Evolutionary conservation across 1,284 basidiomycete genomes (phyloP).

Genomic region (Gomphus sp.): DNA sequence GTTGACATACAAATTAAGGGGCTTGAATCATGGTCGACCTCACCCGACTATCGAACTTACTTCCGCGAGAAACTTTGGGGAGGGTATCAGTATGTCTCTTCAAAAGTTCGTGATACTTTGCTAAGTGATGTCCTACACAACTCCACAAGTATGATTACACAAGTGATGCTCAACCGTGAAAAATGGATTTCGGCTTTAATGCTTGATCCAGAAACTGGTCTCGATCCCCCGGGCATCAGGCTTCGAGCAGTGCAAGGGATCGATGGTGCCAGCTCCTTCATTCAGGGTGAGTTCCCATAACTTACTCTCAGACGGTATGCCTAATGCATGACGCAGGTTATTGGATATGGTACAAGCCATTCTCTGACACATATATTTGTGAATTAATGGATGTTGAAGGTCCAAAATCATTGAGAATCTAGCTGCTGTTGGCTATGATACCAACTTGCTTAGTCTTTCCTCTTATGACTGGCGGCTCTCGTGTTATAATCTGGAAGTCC

Average conservation of each 20-base stretch:
- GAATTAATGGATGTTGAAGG: constrained; percentile 29
- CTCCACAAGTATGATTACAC: constrained; percentile 67
- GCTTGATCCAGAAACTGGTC: constrained; percentile 85
- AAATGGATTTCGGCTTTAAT: constrained; percentile 87
- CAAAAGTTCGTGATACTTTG: neutral
- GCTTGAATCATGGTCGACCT: constrained; percentile 81
- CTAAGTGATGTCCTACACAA: constrained; percentile 11
- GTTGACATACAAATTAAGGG: constrained; percentile 31
- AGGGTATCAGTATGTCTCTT: constrained; percentile 34
- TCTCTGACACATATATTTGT: neutral
- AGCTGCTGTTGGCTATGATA: constrained; percentile 85
- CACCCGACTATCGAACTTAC: constrained; percentile 67
- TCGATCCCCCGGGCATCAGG: constrained; percentile 86
- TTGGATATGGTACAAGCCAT: constrained; percentile 75
- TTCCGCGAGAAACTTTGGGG: constrained; percentile 88
- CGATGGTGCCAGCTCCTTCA: constrained; percentile 86
- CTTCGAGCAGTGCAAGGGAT: constrained; percentile 89
- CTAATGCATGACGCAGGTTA: constrained; percentile 38
- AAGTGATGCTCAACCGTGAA: constrained; percentile 78
- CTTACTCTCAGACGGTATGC: neutral
- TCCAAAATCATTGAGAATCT: constrained; percentile 92
- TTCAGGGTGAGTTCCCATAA: constrained; percentile 44
- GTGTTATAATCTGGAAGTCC: constrained; percentile 85
- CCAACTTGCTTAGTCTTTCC: constrained; percentile 80
- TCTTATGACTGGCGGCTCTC: constrained; percentile 90